phyloP scores from a whole-genome alignment of 2,329 filamentous ascomycete genomes.

The Trichoderma simmonsii region DNA sequence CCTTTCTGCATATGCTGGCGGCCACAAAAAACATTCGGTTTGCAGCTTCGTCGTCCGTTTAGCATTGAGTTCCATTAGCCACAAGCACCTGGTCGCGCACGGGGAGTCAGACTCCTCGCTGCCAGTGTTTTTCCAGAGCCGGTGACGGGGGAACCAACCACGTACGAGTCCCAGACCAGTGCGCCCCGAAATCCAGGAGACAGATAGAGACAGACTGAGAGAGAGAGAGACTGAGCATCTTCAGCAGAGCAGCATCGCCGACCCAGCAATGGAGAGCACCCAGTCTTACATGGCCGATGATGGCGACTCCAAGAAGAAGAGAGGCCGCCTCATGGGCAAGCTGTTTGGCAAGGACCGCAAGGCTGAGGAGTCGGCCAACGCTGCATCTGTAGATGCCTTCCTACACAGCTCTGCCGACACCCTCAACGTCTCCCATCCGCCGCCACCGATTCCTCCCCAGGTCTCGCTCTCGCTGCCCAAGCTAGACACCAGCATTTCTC shows the following conservation, averaged over 20 bases:
- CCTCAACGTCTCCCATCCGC: conserved; percentile 51
- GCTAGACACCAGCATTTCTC: conserved; percentile 55
- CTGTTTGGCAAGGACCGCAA: conserved; percentile 47
- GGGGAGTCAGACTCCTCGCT: not conserved
- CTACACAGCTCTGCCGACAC: conserved; percentile 53
- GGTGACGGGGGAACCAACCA: conserved; percentile 13
- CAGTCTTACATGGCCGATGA: conserved; percentile 37
- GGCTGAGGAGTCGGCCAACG: conserved; percentile 31
- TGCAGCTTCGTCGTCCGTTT: conserved; percentile 12
- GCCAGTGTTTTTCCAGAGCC: conserved; percentile 14
- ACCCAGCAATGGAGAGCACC: conserved; percentile 45
- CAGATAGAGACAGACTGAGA: not conserved
- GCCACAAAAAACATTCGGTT: not conserved
- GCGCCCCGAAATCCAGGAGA: conserved; percentile 23
- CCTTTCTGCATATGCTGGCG: conserved; percentile 15
- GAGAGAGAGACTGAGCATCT: not conserved
- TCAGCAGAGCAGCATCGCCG: conserved; percentile 17
- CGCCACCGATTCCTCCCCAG: conserved; percentile 40
- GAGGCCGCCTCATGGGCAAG: conserved; percentile 61
- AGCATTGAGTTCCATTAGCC: not conserved
- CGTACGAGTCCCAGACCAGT: conserved; percentile 18
- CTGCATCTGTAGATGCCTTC: conserved; percentile 52
- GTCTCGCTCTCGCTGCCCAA: conserved; percentile 53
- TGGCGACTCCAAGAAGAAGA: conserved; percentile 37
- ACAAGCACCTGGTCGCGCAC: conserved; percentile 10